Base-by-base conservation (phyloP, 768 basidiomycete species). In the Tricholoma sp. region DNA sequence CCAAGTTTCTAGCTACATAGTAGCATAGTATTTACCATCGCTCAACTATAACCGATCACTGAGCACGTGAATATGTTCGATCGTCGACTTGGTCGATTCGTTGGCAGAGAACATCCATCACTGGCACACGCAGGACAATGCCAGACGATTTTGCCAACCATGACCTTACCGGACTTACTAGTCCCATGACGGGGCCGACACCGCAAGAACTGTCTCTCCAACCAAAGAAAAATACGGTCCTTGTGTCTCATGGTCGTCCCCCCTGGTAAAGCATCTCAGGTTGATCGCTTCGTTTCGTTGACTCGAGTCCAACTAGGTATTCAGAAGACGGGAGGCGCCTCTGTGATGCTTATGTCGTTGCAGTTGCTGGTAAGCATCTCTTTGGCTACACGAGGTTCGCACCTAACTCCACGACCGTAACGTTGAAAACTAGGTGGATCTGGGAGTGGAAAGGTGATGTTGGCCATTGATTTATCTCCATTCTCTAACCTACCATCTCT, bases 191-290 rank as follows among this genome's bases (percentile, higher is more conserved):
- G 17, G 58, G 33, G 34, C 18, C 53, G 42, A 29, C 59, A 37
- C 50, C 53, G 24, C 47, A 56, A 36, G 60, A 65, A 56, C 65
- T 70, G 15, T 68, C 72, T 53, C 56, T 78, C 34, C 74, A 79
- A 53, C 68, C 78, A 55, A 74, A 78, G 68, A 85, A 91, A 74
- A 94, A 93, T 64, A 89, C 83, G 2, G 75, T 94, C 24, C 73
- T 94, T 34, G 88, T 85, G 49, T 90, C 89, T 33, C 91, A 94
- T 71, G 91, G 91, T 50, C 80, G 91, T 48, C 89, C 89, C 49
- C 90, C 91, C 63, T 93, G 91, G 91, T 91, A 64, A 13, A 17
- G 24, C 4, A 4, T 28, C 29, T 52, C 8, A 48, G 20, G 20
- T 20, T 55, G 28, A 44, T 33, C 49, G 36, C 31, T 29, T 18